Conservation (phyloP, 2,329 filamentous ascomycete species). For the Grosmannia huntii region DNA sequence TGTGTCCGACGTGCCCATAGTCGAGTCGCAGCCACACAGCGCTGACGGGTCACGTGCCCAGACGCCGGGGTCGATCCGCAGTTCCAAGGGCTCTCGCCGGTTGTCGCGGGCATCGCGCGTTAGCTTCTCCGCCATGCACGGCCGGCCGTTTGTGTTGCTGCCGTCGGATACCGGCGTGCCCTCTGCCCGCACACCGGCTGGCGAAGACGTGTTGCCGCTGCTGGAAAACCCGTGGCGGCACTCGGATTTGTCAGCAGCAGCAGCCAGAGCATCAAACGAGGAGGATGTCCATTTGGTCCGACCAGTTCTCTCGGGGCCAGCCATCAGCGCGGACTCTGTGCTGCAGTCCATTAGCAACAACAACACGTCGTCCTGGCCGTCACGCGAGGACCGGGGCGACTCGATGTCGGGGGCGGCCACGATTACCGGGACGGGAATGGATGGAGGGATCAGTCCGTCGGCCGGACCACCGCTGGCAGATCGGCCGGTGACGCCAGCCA, state of each 20-base stretch:
- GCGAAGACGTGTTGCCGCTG: conserved; percentile 20
- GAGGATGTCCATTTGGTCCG: neutral
- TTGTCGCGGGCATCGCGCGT: conserved; percentile 35
- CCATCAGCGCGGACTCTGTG: conserved; percentile 17
- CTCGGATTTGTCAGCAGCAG: neutral
- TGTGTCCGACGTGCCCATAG: conserved; percentile 33
- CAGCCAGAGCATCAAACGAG: neutral
- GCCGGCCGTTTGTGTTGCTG: conserved; percentile 22
- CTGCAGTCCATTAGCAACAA: conserved; percentile 2
- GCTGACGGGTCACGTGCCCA: neutral
- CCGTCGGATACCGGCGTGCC: conserved; percentile 22
- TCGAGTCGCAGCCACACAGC: neutral
- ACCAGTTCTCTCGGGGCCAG: conserved; percentile 8
- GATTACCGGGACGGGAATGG: neutral
- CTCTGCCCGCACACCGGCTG: conserved; percentile 19
- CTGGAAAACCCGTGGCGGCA: conserved; percentile 30
- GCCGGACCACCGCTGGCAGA: conserved; percentile 11
- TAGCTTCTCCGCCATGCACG: conserved; percentile 27
- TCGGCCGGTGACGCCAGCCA: conserved; percentile 14
- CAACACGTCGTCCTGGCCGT: neutral
- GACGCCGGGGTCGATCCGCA: neutral
- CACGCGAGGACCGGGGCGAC: neutral
- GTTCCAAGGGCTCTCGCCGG: conserved; percentile 7
- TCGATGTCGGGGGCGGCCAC: neutral
- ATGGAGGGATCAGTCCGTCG: neutral